A percentile compares a stretch with the other conserved stretches of the same genome.
Evolutionary conservation across 139 green algal species (phyloP).

Genomic region (Desmodesmus armatus): DNA sequence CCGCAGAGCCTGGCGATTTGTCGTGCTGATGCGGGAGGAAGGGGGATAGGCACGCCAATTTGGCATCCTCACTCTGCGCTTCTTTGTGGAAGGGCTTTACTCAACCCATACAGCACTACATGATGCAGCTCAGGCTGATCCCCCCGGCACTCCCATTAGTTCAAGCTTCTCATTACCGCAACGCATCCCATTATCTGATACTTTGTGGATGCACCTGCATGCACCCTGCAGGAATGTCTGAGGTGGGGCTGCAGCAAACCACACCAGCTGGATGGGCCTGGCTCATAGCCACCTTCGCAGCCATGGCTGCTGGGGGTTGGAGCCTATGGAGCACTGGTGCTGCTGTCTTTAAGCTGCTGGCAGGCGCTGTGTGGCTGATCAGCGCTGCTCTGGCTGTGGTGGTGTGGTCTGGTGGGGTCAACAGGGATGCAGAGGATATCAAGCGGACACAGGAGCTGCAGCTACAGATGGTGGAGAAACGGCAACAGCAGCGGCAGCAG

Average conservation of each 20-base stretch:
- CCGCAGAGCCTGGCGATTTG: no score
- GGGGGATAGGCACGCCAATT: not conserved
- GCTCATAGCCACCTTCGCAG: conserved; percentile 45
- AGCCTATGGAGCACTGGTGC: conserved; percentile 40
- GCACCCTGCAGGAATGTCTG: conserved; percentile 72
- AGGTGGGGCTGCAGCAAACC: conserved; percentile 61
- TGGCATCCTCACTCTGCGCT: not conserved
- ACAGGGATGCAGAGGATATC: conserved; percentile 40
- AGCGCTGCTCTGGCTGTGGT: conserved; percentile 19
- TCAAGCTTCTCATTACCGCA: not conserved
- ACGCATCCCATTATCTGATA: not conserved
- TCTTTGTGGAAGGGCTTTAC: not conserved
- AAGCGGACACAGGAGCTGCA: conserved; percentile 35
- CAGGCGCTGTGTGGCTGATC: conserved; percentile 45
- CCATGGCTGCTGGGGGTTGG: conserved; percentile 48
- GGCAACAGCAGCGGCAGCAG: conserved; percentile 2
- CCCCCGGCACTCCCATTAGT: not conserved
- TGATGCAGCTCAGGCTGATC: not conserved
- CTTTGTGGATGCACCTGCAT: not conserved
- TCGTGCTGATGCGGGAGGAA: no score
- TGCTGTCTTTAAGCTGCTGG: conserved; percentile 1
- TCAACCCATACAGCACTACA: not conserved
- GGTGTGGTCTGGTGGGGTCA: conserved; percentile 41
- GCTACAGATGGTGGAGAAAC: not conserved
- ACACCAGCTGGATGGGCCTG: conserved; percentile 39